A percentile compares a stretch with the other conserved stretches of the same genome.
Conservation (phyloP, 2,329 filamentous ascomycete species). For the Phyllosticta citrichinensis region DNA sequence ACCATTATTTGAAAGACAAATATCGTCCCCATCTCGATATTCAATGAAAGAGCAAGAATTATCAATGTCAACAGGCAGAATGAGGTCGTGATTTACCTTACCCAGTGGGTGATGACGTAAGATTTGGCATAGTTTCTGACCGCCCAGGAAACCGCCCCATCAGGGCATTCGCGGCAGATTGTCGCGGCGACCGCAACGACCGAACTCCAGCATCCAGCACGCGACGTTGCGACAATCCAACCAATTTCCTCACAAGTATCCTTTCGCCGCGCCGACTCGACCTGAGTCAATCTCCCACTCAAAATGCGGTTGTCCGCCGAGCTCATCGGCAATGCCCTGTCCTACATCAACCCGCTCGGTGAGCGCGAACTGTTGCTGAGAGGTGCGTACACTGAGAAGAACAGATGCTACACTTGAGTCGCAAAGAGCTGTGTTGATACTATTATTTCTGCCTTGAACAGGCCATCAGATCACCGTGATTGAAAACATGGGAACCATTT, state of each 20-base stretch:
- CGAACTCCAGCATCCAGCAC: background rate
- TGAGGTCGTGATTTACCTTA: too few relatives aligned
- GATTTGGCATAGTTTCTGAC: background rate
- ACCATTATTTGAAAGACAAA: too few relatives aligned
- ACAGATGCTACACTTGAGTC: conserved; percentile 81
- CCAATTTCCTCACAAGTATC: background rate
- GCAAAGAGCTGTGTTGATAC: conserved; percentile 72
- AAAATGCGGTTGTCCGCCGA: conserved; percentile 62
- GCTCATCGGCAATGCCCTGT: conserved; percentile 86
- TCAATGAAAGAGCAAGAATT: too few relatives aligned
- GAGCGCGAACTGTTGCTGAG: conserved; percentile 98
- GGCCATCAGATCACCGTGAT: conserved; percentile 96
- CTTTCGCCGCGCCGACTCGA: background rate
- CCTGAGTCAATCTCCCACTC: background rate
- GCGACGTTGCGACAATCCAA: background rate
- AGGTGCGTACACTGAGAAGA: conserved; percentile 88
- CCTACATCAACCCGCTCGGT: conserved; percentile 96
- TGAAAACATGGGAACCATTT: conserved; percentile 84
- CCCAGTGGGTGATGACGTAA: background rate
- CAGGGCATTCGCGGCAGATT: background rate
- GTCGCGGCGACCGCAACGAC: background rate
- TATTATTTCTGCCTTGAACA: conserved; percentile 49
- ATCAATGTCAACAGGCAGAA: too few relatives aligned
- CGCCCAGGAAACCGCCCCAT: background rate
- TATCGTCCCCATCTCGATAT: too few relatives aligned